Evolutionary conservation across 2,329 filamentous ascomycete genomes (phyloP).

Genomic region (Botryotinia globosa): DNA sequence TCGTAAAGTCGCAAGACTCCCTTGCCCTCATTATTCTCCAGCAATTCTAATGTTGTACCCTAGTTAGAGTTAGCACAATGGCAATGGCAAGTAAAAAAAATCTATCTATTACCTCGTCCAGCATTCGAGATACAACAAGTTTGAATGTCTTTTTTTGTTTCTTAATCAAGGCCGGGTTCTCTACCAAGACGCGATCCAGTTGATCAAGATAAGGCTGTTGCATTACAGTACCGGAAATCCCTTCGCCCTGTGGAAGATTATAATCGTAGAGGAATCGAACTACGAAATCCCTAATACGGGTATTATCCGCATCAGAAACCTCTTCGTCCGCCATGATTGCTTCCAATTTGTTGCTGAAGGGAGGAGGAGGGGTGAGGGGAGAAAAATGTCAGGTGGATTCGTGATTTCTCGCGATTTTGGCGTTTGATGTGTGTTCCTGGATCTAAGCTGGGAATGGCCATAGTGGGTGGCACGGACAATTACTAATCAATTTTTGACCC

Average conservation of each 20-base stretch:
- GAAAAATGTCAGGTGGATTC: conserved; percentile 4
- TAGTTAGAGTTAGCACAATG: not conserved
- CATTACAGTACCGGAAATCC: not conserved
- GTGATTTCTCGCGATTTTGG: conserved; percentile 15
- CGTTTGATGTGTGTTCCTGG: not conserved
- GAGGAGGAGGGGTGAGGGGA: not conserved
- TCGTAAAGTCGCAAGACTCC: conserved; percentile 5
- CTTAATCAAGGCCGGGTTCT: not conserved
- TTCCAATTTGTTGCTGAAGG: not conserved
- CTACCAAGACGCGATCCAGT: not conserved
- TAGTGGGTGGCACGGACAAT: conserved; percentile 7
- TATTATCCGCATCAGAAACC: conserved; percentile 7
- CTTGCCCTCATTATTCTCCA: conserved; percentile 1
- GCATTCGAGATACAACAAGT: not conserved
- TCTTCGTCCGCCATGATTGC: conserved; percentile 8
- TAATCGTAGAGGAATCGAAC: not conserved
- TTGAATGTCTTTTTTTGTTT: conserved; percentile 10
- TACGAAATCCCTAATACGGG: not conserved
- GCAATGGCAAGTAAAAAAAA: too few relatives aligned
- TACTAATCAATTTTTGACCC: not conserved
- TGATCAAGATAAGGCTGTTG: conserved; percentile 8
- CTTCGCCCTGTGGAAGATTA: not conserved
- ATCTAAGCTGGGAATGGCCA: not conserved
- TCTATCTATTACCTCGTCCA: not conserved
- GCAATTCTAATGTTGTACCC: not conserved